These are phyloP conservation scores for Solanum lignicaule DNA, from an alignment of 257 asterid species.

Conservation along the genomic window DNA sequence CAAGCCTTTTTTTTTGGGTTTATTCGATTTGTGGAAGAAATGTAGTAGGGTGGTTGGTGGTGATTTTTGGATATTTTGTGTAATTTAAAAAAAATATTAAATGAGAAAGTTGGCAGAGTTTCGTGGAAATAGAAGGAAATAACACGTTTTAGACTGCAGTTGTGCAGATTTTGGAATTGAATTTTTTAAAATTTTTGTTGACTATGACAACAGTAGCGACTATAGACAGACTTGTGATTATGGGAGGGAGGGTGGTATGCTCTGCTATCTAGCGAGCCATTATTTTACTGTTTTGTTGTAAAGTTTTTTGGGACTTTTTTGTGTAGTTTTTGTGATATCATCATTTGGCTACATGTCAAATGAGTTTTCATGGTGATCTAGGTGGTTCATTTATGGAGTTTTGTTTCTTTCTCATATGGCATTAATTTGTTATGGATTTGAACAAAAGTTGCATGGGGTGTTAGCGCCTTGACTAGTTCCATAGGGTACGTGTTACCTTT, in stretches of 20 bases:
- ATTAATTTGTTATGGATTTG: neutral
- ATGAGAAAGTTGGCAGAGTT: neutral
- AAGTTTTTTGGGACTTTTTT: neutral
- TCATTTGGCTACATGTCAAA: neutral
- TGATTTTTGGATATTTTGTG: neutral
- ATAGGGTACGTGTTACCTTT: no score
- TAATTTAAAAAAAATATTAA: rapidly evolving
- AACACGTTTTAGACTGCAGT: neutral
- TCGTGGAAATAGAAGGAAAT: neutral
- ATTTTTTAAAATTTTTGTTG: neutral
- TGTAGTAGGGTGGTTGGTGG: neutral
- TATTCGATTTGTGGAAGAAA: neutral
- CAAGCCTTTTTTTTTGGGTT: neutral
- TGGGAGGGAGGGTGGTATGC: neutral
- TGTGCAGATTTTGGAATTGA: neutral
- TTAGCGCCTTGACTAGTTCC: neutral
- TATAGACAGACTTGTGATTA: neutral
- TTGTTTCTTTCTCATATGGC: neutral
- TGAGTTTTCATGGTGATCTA: neutral
- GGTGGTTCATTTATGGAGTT: neutral
- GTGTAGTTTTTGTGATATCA: neutral
- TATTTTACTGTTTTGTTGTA: neutral
- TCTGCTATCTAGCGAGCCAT: neutral
- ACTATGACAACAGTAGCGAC: neutral
- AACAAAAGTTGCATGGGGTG: neutral